These are phyloP conservation scores for Auxenochlorella pyrenoidosa DNA, from an alignment of 139 green algal species.

Conservation along the genomic window DNA sequence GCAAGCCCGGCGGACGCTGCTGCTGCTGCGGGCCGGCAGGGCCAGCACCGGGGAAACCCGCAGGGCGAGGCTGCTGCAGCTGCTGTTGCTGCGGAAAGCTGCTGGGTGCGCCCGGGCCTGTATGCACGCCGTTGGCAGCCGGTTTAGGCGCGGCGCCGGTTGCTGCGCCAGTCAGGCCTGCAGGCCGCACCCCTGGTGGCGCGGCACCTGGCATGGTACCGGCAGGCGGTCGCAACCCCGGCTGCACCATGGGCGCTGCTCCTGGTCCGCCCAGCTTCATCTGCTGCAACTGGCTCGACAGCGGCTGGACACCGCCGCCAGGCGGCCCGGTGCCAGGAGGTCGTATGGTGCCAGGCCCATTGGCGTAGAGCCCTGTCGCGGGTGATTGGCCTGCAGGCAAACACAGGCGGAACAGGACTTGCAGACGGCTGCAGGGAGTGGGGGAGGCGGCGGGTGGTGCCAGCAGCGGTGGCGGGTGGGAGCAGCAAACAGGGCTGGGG, in stretches of 20 bases:
- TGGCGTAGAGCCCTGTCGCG: neutral
- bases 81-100: constrained; percentile 9
- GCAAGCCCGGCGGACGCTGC: neutral
- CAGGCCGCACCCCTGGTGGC: neutral
- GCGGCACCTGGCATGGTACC: neutral
- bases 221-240: neutral
- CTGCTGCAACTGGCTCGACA: constrained; percentile 35
- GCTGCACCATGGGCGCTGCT: neutral
- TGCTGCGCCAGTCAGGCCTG: neutral
- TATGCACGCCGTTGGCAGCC: neutral
- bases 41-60: neutral
- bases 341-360: neutral
- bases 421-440: neutral
- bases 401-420: neutral
- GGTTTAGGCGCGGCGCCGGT: neutral
- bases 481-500: neutral
- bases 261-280: constrained; percentile 31
- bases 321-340: neutral
- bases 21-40: neutral
- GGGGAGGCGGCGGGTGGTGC: neutral
- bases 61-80: neutral
- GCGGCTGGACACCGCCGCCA: neutral
- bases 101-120: neutral
- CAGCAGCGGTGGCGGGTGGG: neutral
- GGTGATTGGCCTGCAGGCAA: neutral